These are phyloP conservation scores for Phlyctochytrium bullatum DNA, from an alignment of 192 early-diverging fungal species.

Conservation along the genomic window DNA sequence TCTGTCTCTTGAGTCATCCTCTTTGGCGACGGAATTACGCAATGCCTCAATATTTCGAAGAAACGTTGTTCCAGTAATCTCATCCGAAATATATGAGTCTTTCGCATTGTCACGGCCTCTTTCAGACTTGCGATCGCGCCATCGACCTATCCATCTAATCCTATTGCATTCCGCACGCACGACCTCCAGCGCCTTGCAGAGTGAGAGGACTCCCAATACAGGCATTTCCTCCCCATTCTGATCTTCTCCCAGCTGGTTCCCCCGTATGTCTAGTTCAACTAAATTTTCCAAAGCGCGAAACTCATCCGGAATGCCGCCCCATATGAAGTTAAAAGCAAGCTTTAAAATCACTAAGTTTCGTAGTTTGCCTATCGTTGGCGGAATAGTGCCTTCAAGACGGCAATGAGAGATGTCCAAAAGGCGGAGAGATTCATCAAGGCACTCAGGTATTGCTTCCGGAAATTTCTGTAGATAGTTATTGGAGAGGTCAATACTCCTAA, in stretches of 20 bases:
- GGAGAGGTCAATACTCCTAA: slow-evolving; percentile 69
- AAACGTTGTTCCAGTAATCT: neutral
- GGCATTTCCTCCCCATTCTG: slow-evolving; percentile 57
- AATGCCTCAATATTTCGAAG: neutral
- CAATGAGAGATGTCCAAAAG: slow-evolving; percentile 83
- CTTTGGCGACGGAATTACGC: neutral
- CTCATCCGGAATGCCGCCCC: slow-evolving; percentile 63
- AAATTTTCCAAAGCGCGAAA: slow-evolving; percentile 60
- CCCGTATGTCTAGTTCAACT: slow-evolving; percentile 74
- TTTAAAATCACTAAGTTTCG: slow-evolving; percentile 54
- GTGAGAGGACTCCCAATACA: slow-evolving; percentile 42
- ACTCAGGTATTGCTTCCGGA: slow-evolving; percentile 60
- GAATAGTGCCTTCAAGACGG: slow-evolving; percentile 66
- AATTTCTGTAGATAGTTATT: slow-evolving; percentile 77
- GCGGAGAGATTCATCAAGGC: slow-evolving; percentile 42
- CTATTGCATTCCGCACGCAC: slow-evolving; percentile 36
- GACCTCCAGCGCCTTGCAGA: slow-evolving; percentile 30
- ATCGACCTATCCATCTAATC: slow-evolving; percentile 32
- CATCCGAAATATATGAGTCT: neutral
- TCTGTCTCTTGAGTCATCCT: slow-evolving; percentile 3
- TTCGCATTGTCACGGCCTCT: neutral
- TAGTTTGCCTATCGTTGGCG: slow-evolving; percentile 69
- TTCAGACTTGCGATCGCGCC: slow-evolving; percentile 7
- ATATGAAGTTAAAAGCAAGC: slow-evolving; percentile 75
- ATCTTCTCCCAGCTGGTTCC: slow-evolving; percentile 74